Evolutionary conservation across 208 protist genomes (phyloP).

Genomic region (Naegleria fowleri): DNA sequence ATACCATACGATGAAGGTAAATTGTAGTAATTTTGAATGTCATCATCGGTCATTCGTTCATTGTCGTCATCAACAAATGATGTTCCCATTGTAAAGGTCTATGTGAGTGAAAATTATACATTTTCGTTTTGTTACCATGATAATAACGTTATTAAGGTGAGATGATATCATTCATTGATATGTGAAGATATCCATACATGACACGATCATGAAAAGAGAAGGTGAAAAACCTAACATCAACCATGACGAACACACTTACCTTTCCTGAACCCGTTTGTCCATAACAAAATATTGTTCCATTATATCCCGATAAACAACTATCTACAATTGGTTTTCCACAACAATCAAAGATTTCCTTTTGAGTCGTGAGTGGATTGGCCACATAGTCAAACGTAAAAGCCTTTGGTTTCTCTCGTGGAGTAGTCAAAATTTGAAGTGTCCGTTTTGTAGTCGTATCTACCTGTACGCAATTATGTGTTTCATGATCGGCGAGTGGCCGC

Average conservation of each 20-base stretch:
- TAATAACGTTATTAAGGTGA: no score
- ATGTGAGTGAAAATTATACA: no score
- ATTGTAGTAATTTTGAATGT: not conserved
- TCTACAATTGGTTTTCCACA: slow-evolving; percentile 71
- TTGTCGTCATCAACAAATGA: not conserved
- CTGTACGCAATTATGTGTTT: not conserved
- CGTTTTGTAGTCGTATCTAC: not conserved
- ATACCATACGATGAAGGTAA: not conserved
- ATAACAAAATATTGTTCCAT: slow-evolving; percentile 85
- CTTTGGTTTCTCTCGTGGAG: not conserved
- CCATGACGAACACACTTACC: slow-evolving; percentile 78
- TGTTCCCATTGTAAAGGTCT: not conserved
- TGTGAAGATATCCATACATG: no score
- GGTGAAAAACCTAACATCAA: no score
- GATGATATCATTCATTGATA: no score
- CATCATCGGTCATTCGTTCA: not conserved
- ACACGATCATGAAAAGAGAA: no score
- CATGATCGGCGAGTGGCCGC: not conserved
- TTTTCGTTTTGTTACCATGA: no score
- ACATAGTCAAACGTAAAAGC: slow-evolving; percentile 54
- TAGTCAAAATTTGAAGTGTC: not conserved
- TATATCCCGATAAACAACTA: slow-evolving; percentile 73
- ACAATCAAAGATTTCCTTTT: slow-evolving; percentile 72
- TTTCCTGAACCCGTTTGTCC: slow-evolving; percentile 90
- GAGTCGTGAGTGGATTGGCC: slow-evolving; percentile 50